A percentile compares a stretch with the other conserved stretches of the same genome.
Conservation (phyloP, 1,284 basidiomycete species). For the Malassezia globosa region DNA sequence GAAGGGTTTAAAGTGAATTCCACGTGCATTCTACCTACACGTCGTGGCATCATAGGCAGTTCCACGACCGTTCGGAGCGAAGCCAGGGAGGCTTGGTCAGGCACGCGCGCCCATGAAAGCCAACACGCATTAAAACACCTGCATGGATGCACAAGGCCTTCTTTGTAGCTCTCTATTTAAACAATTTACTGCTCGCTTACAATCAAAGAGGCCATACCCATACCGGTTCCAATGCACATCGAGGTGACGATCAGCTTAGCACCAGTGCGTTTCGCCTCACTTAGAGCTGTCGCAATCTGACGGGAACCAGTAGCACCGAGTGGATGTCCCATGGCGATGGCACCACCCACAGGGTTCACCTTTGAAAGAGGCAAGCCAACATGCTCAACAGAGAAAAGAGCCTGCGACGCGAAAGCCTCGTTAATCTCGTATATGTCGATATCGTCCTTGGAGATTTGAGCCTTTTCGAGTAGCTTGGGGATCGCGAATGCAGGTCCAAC, state of each 20-base stretch:
- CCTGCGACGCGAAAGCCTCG: conserved; percentile 50
- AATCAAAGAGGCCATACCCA: conserved; percentile 73
- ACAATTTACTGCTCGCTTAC: conserved; percentile 59
- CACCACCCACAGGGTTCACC: conserved; percentile 50
- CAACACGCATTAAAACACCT: no score
- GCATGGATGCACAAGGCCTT: no score
- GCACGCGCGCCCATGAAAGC: no score
- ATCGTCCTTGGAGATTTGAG: conserved; percentile 34
- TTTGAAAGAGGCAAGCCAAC: conserved; percentile 49
- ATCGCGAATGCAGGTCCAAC: conserved; percentile 46
- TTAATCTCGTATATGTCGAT: conserved; percentile 46
- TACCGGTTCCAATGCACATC: conserved; percentile 77
- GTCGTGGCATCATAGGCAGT: no score
- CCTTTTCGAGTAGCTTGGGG: conserved; percentile 38
- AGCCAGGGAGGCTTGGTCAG: no score
- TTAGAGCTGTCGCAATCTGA: conserved; percentile 71
- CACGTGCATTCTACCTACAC: no score
- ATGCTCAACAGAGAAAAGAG: conserved; percentile 54
- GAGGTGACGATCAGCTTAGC: conserved; percentile 57
- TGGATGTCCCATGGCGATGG: conserved; percentile 49
- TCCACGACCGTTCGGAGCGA: no score
- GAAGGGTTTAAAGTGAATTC: no score
- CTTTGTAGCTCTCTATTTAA: no score
- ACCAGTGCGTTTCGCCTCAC: conserved; percentile 61
- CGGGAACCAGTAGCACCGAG: conserved; percentile 60